These are phyloP conservation scores for Epichloe gansuensis DNA, from an alignment of 2,329 filamentous ascomycete species.

Conservation along the genomic window DNA sequence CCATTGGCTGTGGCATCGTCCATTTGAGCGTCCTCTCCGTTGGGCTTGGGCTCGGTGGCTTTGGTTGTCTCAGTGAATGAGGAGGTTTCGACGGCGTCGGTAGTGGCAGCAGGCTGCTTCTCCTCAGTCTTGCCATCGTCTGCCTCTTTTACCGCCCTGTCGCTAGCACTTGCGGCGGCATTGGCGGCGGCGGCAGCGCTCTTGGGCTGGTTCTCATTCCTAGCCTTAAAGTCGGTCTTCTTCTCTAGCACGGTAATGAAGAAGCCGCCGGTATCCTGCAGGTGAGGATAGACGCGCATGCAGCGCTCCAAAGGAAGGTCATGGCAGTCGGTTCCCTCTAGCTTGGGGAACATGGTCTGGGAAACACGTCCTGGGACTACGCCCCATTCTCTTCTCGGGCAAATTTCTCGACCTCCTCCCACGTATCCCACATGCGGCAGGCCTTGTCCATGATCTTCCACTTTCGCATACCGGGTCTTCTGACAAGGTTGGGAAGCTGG, in stretches of 20 bases:
- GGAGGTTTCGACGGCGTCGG: conserved; percentile 13
- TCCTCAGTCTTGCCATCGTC: conserved; percentile 16
- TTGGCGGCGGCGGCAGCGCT: conserved; percentile 3
- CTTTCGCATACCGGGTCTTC: conserved; percentile 60
- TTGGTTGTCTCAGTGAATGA: conserved; percentile 9
- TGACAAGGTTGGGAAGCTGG: conserved; percentile 63
- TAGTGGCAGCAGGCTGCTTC: conserved; percentile 4
- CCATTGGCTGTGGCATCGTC: conserved; percentile 20
- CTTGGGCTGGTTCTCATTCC: conserved; percentile 51
- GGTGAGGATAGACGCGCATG: conserved; percentile 87
- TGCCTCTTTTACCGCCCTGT: conserved; percentile 15
- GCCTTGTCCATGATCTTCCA: conserved; percentile 92
- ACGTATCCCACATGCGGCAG: conserved; percentile 66
- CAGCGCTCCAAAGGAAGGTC: conserved; percentile 74
- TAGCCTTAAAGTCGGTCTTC: conserved; percentile 70
- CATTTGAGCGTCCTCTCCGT: conserved; percentile 17
- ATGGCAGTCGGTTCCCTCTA: conserved; percentile 40
- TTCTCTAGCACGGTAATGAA: conserved; percentile 96
- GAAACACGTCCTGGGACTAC: conserved; percentile 54
- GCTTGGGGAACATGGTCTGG: conserved; percentile 71
- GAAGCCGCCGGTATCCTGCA: conserved; percentile 94
- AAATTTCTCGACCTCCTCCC: conserved; percentile 66
- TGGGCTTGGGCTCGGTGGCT: conserved; percentile 16
- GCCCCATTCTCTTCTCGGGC: conserved; percentile 44
- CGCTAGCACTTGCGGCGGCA: conserved; percentile 4